Evolutionary conservation across 176 grass and related monocot species (phyloP), one percentile per base, ranked within the genome.

Genomic region (Triticum dicoccoides): DNA sequence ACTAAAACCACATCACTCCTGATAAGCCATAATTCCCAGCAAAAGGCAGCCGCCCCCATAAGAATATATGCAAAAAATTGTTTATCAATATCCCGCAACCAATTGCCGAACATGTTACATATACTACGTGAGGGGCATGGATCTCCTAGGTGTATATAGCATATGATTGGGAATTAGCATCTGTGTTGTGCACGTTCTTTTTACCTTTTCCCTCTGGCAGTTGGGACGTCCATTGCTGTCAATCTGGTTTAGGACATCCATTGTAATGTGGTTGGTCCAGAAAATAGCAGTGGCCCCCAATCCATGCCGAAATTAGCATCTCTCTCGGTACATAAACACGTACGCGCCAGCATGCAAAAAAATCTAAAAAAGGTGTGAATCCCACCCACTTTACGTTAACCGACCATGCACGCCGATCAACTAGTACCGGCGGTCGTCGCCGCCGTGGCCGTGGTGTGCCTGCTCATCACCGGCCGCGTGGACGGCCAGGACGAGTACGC

Each of bases 401-500:
- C 44, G 2, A 76, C 41, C 9, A 81, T 42, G 54, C 70, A 12
- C 18, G 70, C 42, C 73, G 21, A 61, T 0, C 34, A 20, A 9
- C 52, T 21, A 15, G 24, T 11, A 8, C 4, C 20, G 39, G 73
- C 73, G 65, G 66, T 14, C 74, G 23, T 77, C 45, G 47, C 80
- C 47, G 87, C 58, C 75, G 75, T 76, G 42, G 73, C 74, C 4
- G 74, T 56, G 74, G 27, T 65, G 81, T 84, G 81, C 65, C 65
- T 88, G 13, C 52, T 84, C 27, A 29, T 70, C 65, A 41, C 8
- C n/a, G 70, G 78, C 45, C 49, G 12, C 29, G 47, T 17, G 12
- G 15, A 77, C 52, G 74, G 74, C 29, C 47, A 27, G 0, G 39
- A 58, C 8, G 74, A 30, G 32, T 77, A 77, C 9, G 47, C 21